A percentile compares a stretch with the other conserved stretches of the same genome.
Conservation (phyloP, 225 moss, liverwort and hornwort genomes). For the Straminergon stramineum region DNA sequence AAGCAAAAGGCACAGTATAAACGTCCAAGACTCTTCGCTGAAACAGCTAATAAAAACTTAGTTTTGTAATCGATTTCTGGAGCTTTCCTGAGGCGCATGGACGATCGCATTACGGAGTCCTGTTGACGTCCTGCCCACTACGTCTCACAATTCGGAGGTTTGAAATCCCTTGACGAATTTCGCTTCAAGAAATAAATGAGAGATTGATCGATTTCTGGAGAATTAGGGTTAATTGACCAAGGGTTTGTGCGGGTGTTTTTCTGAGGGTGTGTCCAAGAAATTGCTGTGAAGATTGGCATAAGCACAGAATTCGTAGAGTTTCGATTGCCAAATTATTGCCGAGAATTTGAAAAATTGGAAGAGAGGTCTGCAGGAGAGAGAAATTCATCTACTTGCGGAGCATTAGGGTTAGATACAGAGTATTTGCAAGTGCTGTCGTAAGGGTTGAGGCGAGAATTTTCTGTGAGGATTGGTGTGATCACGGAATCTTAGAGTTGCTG, state of each 20-base stretch:
- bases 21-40: not conserved
- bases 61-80: not conserved
- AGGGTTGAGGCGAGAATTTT: not conserved
- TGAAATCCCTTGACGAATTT: not conserved
- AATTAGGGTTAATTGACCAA: not conserved
- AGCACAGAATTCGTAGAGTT: not conserved
- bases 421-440: not conserved
- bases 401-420: not conserved
- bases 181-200: not conserved
- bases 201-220: not conserved
- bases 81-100: not conserved
- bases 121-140: not conserved
- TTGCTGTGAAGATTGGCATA: not conserved
- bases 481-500: not conserved
- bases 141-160: not conserved
- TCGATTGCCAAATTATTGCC: no score
- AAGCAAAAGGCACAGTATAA: not conserved
- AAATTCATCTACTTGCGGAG: not conserved
- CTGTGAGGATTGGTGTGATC: not conserved
- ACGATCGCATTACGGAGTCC: not conserved
- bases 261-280: not conserved
- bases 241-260: not conserved
- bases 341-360: not conserved
- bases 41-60: no score
- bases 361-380: not conserved